A percentile compares a stretch with the other conserved stretches of the same genome.
Evolutionary conservation across 805 yeast genomes (phyloP).

Genomic region (Saturnispora galanensis): DNA sequence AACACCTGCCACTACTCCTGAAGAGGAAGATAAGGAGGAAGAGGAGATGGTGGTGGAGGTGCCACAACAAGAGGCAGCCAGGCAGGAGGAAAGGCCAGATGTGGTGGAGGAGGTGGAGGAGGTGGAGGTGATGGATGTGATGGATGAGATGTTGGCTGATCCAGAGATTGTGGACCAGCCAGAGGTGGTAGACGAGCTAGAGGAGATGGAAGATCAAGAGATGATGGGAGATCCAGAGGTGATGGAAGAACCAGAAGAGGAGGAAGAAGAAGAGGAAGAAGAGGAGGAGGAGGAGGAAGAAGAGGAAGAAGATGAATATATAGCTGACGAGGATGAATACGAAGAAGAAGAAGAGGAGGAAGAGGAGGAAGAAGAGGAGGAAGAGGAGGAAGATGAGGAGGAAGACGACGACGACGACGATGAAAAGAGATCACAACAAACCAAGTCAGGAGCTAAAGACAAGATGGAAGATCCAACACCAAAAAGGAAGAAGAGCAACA

Average conservation of each 20-base stretch:
- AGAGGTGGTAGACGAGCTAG: too few species aligned
- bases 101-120: too few species aligned
- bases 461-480: too few species aligned
- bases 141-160: neutral
- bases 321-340: neutral
- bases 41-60: too few species aligned
- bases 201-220: neutral
- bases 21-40: too few species aligned
- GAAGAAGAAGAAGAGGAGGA: conserved; percentile 1
- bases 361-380: neutral
- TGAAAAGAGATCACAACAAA: too few species aligned
- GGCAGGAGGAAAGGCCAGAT: too few species aligned
- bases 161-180: too few species aligned
- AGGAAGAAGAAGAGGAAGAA: neutral
- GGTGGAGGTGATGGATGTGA: neutral
- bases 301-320: neutral
- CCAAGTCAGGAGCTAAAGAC: too few species aligned
- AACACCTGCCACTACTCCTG: too few species aligned
- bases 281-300: neutral
- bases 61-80: too few species aligned
- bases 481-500: too few species aligned
- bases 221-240: neutral
- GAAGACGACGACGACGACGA: neutral
- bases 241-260: neutral
- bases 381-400: neutral